Conservation (phyloP, 129 eudicot genomes). For the Chrysanthemum makinoi region DNA sequence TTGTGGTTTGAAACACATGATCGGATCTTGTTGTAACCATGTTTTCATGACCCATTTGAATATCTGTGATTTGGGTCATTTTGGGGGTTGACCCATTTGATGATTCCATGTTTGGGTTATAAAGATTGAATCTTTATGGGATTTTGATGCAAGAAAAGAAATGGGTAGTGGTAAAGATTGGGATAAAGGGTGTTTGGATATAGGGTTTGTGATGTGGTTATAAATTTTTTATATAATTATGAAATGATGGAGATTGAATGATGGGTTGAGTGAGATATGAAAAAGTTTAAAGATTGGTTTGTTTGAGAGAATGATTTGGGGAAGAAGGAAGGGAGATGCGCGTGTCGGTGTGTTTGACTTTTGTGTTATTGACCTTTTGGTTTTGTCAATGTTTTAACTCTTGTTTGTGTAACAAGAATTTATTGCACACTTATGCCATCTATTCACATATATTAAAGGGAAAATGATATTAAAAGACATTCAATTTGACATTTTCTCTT, state of each 20-base stretch:
- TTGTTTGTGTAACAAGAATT: too few species aligned
- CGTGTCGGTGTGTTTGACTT: conserved; percentile 36
- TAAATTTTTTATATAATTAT: background rate
- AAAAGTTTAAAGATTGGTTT: conserved; percentile 2
- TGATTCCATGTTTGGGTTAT: conserved; percentile 48
- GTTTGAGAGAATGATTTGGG: conserved; percentile 24
- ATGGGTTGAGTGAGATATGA: conserved; percentile 22
- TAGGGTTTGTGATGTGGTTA: conserved; percentile 14
- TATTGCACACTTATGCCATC: too few species aligned
- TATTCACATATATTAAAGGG: too few species aligned
- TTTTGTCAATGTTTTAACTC: too few species aligned
- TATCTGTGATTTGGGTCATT: conserved; percentile 36
- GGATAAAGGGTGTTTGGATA: conserved; percentile 3
- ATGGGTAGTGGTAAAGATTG: conserved; percentile 9
- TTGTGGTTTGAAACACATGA: conserved; percentile 61
- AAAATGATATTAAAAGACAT: too few species aligned
- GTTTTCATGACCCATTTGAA: conserved; percentile 20
- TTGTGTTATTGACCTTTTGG: conserved; percentile 20
- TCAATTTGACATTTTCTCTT: too few species aligned
- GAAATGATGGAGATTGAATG: conserved; percentile 20
- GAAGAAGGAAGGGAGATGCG: conserved; percentile 28
- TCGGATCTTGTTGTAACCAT: conserved; percentile 30
- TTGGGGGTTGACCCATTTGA: conserved; percentile 53
- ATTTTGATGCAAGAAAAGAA: background rate
- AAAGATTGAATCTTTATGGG: background rate